Evolutionary conservation across 176 grass and related monocot species (phyloP).

Genomic region (Carex pumila): DNA sequence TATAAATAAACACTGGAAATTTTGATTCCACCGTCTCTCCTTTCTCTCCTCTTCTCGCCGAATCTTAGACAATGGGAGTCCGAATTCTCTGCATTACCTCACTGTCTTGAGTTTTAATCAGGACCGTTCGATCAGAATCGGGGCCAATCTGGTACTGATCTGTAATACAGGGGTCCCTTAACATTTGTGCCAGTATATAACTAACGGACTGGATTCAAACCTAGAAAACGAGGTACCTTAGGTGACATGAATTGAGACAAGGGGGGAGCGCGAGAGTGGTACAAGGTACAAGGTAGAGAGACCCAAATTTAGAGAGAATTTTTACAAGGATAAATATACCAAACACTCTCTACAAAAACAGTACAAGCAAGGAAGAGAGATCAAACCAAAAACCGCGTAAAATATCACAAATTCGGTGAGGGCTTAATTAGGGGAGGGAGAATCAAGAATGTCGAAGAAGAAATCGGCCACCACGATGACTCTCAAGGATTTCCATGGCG

Average conservation of each 20-base stretch:
- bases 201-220: no score
- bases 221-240: no score
- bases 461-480: slow-evolving; percentile 82
- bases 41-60: background rate
- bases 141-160: no score
- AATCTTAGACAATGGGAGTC: no score
- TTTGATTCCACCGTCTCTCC: background rate
- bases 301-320: slow-evolving; percentile 11
- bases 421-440: background rate
- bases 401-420: background rate
- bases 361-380: background rate
- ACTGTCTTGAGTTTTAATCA: no score
- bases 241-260: background rate
- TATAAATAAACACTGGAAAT: background rate
- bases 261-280: background rate
- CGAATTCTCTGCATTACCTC: no score
- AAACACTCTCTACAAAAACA: background rate
- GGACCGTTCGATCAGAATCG: no score
- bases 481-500: slow-evolving; percentile 96
- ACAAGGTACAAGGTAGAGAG: background rate
- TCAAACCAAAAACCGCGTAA: background rate
- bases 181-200: no score
- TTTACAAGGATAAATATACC: background rate
- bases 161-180: no score
- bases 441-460: slow-evolving; percentile 82